Evolutionary conservation across 129 eudicot species (phyloP), one percentile per base, ranked within the genome.

Genomic region (Gnaphalium uliginosum): DNA sequence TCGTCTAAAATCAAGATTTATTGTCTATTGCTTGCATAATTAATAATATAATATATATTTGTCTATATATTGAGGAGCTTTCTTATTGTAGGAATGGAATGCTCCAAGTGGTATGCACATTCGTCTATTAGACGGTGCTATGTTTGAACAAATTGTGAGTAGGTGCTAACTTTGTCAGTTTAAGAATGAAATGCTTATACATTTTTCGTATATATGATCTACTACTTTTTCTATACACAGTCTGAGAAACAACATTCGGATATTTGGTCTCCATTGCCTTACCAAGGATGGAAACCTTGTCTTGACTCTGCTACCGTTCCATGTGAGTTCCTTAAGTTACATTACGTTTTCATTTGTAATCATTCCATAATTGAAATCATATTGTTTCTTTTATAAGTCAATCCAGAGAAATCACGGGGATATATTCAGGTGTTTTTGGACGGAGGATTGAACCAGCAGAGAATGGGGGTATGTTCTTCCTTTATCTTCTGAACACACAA

Each of bases 391-490:
- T 56, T 69, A 78, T 66, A 78, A 92, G 97, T 18, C 30, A 67
- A 78, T 33, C 88, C 89, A 19, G 80, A 85, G 81, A 85, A 82
- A 80, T 71, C 93, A 37, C 83, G 46, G 71, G 96, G 97, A 19
- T 94, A 90, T 79, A 82, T 94, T 39, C 97, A 94, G 83, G 93
- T 94, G 64, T 94, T 94, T 77, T 91, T 94, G 35, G 98, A 94
- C 64, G 98, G 98, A 66, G 97, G 97, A 53, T 74, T 93, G 73
- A 90, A 93, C 83, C 98, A 93, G 76, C 98, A 93, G 67, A 90
- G 98, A 75, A 93, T 93, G 97, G 97, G 93, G 85, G 96, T 90
- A 83, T 17, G 79, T 68, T 39, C 59, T 61, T 43, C 6, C 33
- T 84, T 69, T 19, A 48, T 57, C 19, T 57, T 39, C 66, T 53